Evolutionary conservation across 169 alveolate genomes (phyloP), one percentile per base, ranked within the genome.

Genomic region (Plasmodium gallinaceum): DNA sequence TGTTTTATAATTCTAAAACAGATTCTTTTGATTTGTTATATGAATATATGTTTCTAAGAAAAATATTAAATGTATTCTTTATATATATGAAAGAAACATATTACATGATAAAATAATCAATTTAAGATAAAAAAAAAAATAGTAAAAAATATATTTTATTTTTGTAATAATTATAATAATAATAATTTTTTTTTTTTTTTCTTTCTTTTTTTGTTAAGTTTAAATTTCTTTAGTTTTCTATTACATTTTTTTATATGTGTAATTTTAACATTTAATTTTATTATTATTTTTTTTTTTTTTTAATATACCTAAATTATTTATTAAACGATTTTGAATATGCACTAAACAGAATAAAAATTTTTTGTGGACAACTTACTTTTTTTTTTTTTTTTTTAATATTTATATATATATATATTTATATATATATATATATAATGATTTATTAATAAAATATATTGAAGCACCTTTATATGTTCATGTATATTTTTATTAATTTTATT

Each of bases 261-360:
- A 68, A 16, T 16, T 18, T 16, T 43, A 68, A 26, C 16, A 42
- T 9, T 68, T 26, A 7, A 7, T 14, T 14, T 57, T 57, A 1
- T 57, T 18, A 14, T 57, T 57, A 5, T 57, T 57, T 57, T 57
- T 57, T 57, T 57, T 57, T 57, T 57, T 57, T 57, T 57, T 16
- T 18, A 14, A 14, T 8, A 62, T 62, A 8, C 22, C 48, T 62
- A 62, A 62, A 26, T 62, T 8, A 62, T 62, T 62, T 8, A 62
- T 62, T 62, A 68, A 42, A 68, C 58, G 16, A 18, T 68, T 68
- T 68, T 45, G 61, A 42, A 57, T 68, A 42, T 68, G 75, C 75
- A 68, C 75, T 22, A 18, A 43, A 45, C 18, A 14, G 45, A 43
- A 20, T 18, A 68, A 68, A 20, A 18, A 12, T 43, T 68, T 68